Evolutionary conservation across 2,329 filamentous ascomycete genomes (phyloP).

Genomic region (Fusarium praegraminearum): DNA sequence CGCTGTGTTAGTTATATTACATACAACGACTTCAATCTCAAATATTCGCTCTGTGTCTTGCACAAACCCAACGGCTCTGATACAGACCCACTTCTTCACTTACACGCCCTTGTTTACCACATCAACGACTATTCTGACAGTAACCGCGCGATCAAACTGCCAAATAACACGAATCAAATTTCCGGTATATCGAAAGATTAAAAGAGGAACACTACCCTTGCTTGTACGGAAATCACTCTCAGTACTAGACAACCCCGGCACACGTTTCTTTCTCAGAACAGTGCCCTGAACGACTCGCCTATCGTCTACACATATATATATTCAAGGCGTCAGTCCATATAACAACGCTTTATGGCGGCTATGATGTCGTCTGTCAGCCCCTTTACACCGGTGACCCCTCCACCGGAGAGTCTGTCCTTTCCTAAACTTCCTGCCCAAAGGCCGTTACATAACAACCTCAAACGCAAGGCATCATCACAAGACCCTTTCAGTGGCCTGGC

Average conservation of each 20-base stretch:
- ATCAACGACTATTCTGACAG: conserved; percentile 16
- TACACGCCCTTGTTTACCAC: conserved; percentile 29
- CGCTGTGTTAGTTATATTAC: conserved; percentile 30
- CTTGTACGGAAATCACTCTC: conserved; percentile 18
- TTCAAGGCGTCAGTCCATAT: conserved; percentile 20
- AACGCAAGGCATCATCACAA: conserved; percentile 47
- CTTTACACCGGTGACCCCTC: conserved; percentile 48
- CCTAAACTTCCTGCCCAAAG: conserved; percentile 49
- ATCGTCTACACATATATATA: conserved; percentile 35
- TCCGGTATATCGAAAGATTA: conserved; percentile 27
- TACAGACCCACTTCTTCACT: conserved; percentile 32
- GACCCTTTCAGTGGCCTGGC: conserved; percentile 35
- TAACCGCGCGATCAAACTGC: conserved; percentile 19
- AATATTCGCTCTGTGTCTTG: conserved; percentile 23
- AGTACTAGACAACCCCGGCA: conserved; percentile 25
- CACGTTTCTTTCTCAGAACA: conserved; percentile 29
- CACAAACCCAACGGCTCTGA: conserved; percentile 21
- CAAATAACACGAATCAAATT: conserved; percentile 29
- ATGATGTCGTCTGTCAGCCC: conserved; percentile 51
- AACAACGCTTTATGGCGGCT: conserved; percentile 47
- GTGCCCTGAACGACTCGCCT: conserved; percentile 22
- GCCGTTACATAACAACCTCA: conserved; percentile 46
- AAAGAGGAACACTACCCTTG: conserved; percentile 34
- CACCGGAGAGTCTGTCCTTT: conserved; percentile 48
- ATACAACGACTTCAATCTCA: conserved; percentile 30